Evolutionary conservation across 179 eudicot species (phyloP), one percentile per base, ranked within the genome.

Genomic region (Beta corolliflora): DNA sequence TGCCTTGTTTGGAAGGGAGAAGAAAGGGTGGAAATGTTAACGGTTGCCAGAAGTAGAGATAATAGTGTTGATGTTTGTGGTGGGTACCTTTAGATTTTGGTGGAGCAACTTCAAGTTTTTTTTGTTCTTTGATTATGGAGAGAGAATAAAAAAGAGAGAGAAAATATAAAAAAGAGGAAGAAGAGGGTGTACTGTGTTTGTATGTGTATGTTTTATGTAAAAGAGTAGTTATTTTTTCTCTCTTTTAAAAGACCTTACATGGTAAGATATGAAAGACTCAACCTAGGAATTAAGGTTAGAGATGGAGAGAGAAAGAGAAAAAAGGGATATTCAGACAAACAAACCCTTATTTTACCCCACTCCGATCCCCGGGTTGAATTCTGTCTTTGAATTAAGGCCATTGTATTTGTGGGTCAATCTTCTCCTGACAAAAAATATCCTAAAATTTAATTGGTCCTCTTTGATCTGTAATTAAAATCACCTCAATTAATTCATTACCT

Each of bases 271-370:
- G 91, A 75, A 75, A 86, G 85, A 45, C 50, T 73, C 59, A 74
- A 89, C 90, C 88, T 92, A 87, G 87, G 88, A 85, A 82, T 75
- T 66, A 52, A 64, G 56, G 61, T 58, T 11, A 53, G 46, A 55
- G 80, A 69, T 58, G 81, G 21, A 78, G 75, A 58, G 60, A 71
- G 61, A 79, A 73, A 73, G 77, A 61, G 70, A 52, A 63, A 73
- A 58, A 52, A 19, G 44, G 50, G 73, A 63, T 79, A 53, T 74
- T 84, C 31, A 81, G 88, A 85, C 88, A 83, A 79, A 79, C 81
- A 83, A 82, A 76, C 80, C 79, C 85, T 68, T 81, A 45, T 15
- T 59, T 31, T 46, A 44, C 52, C 55, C 29, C 29, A 25, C 29
- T 25, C 56, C 65, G 11, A 41, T 53, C 55, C 36, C 18, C 36